Evolutionary conservation across 1,139 yeast species (phyloP).

Genomic region (Suhomyces kunorum): DNA sequence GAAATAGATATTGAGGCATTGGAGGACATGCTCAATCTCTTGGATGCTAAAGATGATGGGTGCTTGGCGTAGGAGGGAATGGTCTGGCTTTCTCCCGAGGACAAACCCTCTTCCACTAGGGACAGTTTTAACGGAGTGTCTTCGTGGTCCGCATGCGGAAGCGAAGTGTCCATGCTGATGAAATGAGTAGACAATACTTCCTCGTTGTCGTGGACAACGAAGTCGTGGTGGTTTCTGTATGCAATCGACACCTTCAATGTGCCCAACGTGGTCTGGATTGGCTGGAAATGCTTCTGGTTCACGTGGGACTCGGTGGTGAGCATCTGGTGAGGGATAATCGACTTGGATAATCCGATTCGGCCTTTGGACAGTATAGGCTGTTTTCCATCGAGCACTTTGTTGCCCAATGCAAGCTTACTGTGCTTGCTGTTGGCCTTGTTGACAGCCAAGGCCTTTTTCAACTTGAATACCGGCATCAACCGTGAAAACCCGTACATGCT

Average conservation of each 20-base stretch:
- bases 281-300: slow-evolving; percentile 60
- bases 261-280: slow-evolving; percentile 76
- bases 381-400: slow-evolving; percentile 73
- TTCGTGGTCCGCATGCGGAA: slow-evolving; percentile 7
- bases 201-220: slow-evolving; percentile 67
- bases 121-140: slow-evolving; percentile 5
- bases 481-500: slow-evolving; percentile 67
- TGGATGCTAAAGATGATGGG: slow-evolving; percentile 11
- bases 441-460: slow-evolving; percentile 38
- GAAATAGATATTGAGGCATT: slow-evolving; percentile 31
- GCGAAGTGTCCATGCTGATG: slow-evolving; percentile 41
- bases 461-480: slow-evolving; percentile 69
- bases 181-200: slow-evolving; percentile 63
- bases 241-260: slow-evolving; percentile 72
- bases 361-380: slow-evolving; percentile 80
- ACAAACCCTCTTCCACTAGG: slow-evolving; percentile 8
- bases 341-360: slow-evolving; percentile 76
- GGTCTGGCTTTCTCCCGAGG: slow-evolving; percentile 7
- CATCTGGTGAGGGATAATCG: slow-evolving; percentile 52
- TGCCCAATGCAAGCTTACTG: slow-evolving; percentile 45
- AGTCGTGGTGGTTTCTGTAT: slow-evolving; percentile 70
- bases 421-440: slow-evolving; percentile 10
- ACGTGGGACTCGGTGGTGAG: slow-evolving; percentile 52
- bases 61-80: slow-evolving; percentile 5
- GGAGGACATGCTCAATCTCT: slow-evolving; percentile 16